Evolutionary conservation across 2,329 filamentous ascomycete genomes (phyloP).

Genomic region (Pestalotiopsis sp.): DNA sequence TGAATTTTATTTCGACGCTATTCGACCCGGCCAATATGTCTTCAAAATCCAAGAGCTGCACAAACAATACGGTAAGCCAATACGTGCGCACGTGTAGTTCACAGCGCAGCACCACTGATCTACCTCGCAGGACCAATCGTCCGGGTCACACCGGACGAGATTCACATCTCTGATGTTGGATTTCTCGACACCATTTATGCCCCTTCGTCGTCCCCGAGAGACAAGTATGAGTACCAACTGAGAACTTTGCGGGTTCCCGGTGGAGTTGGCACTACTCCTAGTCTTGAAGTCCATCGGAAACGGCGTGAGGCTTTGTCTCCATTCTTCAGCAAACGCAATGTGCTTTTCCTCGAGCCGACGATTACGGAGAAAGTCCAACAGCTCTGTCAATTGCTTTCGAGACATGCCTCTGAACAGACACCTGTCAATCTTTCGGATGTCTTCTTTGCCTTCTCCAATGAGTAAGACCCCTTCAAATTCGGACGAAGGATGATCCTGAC

Average conservation of each 20-base stretch:
- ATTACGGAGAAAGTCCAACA: neutral
- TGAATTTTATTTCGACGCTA: conserved; percentile 28
- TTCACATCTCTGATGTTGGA: conserved; percentile 34
- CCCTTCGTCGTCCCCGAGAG: conserved; percentile 2
- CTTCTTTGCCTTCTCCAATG: conserved; percentile 26
- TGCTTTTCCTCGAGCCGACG: neutral
- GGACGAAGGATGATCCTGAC: neutral
- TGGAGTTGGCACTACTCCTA: conserved; percentile 23
- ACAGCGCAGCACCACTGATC: neutral
- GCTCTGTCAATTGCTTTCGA: neutral
- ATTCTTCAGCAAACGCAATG: conserved; percentile 26
- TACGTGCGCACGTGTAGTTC: conserved; percentile 17
- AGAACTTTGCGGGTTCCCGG: conserved; percentile 2
- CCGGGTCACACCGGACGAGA: conserved; percentile 34
- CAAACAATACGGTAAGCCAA: conserved; percentile 24
- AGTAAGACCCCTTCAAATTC: conserved; percentile 19
- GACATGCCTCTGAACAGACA: neutral
- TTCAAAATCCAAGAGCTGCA: conserved; percentile 26
- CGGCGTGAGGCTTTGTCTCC: conserved; percentile 22
- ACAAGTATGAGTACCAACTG: conserved; percentile 7
- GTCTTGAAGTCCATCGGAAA: conserved; percentile 17
- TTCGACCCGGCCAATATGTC: conserved; percentile 22
- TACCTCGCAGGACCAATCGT: conserved; percentile 29
- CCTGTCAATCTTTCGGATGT: conserved; percentile 26
- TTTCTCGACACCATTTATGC: conserved; percentile 29